Evolutionary conservation across 805 yeast genomes (phyloP).

Genomic region (Wickerhamomyces chaumierensis): DNA sequence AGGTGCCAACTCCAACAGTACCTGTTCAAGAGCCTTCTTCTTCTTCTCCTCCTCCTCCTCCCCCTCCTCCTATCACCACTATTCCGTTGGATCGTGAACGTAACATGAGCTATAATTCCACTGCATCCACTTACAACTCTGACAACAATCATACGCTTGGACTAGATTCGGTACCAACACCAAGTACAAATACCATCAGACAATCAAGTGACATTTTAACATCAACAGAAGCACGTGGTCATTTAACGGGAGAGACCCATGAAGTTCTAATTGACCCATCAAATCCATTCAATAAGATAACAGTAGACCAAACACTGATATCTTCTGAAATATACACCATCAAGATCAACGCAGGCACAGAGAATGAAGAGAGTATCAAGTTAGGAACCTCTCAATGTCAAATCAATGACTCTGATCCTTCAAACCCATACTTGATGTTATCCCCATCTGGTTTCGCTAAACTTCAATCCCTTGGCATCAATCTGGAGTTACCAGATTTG

Average conservation of each 20-base stretch:
- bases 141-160: no score
- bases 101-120: not conserved
- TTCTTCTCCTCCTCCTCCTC: no score
- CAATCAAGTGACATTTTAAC: no score
- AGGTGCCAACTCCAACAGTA: no score
- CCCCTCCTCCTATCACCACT: no score
- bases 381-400: constrained; percentile 17
- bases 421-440: constrained; percentile 17
- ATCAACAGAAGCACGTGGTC: no score
- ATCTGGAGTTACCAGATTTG: constrained; percentile 10
- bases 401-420: constrained; percentile 15
- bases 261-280: constrained; percentile 13
- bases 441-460: constrained; percentile 18
- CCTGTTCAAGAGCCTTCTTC: no score
- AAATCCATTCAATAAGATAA: constrained; percentile 4
- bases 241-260: constrained; percentile 1
- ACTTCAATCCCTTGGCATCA: constrained; percentile 9
- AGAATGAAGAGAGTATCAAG: constrained; percentile 5
- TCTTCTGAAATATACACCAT: constrained; percentile 7
- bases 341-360: constrained; percentile 7
- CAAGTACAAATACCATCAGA: no score
- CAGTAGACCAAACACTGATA: constrained; percentile 8
- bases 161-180: no score
- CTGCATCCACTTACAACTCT: not conserved
- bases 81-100: not conserved